Base-by-base conservation (phyloP, 2,329 filamentous ascomycete genomes). In the Aspergillus aculeatus region DNA sequence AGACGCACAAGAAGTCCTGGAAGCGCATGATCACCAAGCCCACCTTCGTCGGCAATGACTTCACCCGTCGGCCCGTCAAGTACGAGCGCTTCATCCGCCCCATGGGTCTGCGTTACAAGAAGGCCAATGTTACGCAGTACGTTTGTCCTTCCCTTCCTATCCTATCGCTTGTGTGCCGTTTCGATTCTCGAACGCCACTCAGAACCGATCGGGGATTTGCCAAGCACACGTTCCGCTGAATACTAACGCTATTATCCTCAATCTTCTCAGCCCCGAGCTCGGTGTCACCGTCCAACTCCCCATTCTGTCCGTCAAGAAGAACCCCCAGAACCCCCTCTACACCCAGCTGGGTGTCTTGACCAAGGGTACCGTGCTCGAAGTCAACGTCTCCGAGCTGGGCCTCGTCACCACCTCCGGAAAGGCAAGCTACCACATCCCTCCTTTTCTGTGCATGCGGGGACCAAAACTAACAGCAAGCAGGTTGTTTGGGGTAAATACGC, bases 361-460 rank as follows among this genome's bases (percentile, higher is more conserved):
- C 51, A 92, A 92, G 78, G 91, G 91, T 64, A 94, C 87, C 31
- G 86, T 89, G 62, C 86, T 94, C 71, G 94, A 98, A 78, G 92
- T 98, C 70, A 96, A 99, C 73, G 92, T 97, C 31, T 90, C 86
- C 58, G 95, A 99, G 75, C 78, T 98, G 64, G 95, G 95, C 64
- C 81, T 98, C 62, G 92, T 96, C 16, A 98, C 95, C 2, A 89
- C 93, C 1, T 88, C 87, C 63, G 95, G 95, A 64, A 97, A 97
- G 80, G 38, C 16, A 44, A 7, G 38, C 14, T 44, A 19, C 38
- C 23, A 23, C 23, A 4, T 6, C 6, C 7, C 14, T 44, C 14
- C 3, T 6, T 41, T 19, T 44, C 16, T 2, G 6, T 3, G 6
- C 16, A 16, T 19, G 4, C 14, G n/a, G 1, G 16, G 5, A 1